Conservation (phyloP, 768 basidiomycete species). For the Galerina marginata region DNA sequence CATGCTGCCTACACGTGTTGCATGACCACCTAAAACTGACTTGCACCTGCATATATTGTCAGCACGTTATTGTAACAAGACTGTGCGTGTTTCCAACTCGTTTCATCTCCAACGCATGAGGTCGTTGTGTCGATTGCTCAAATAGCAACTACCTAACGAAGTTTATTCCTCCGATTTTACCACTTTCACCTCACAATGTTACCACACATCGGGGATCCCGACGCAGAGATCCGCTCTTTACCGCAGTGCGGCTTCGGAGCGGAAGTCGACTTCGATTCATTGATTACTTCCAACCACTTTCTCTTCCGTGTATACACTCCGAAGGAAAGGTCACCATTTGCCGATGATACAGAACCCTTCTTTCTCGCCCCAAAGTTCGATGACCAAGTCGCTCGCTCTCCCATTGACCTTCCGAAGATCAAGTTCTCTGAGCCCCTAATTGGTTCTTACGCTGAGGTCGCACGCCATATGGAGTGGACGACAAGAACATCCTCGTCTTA, state of each 20-base stretch:
- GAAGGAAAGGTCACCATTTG: constrained; percentile 58
- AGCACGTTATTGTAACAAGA: constrained; percentile 19
- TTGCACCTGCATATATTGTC: constrained; percentile 8
- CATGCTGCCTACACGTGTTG: constrained; percentile 44
- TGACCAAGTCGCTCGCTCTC: constrained; percentile 44
- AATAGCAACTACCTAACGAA: constrained; percentile 14
- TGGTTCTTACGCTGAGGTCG: constrained; percentile 67
- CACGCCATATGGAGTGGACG: constrained; percentile 78
- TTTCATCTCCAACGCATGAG: constrained; percentile 44
- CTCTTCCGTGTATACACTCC: constrained; percentile 85
- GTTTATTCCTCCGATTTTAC: constrained; percentile 7
- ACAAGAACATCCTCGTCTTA: constrained; percentile 72
- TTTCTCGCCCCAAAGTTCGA: constrained; percentile 75
- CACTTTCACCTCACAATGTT: constrained; percentile 31
- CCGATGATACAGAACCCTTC: constrained; percentile 61
- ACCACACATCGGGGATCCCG: constrained; percentile 26
- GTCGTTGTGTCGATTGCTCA: constrained; percentile 20
- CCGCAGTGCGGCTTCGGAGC: constrained; percentile 79
- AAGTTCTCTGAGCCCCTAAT: constrained; percentile 32
- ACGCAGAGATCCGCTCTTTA: constrained; percentile 39
- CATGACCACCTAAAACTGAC: constrained; percentile 11
- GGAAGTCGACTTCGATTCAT: constrained; percentile 63
- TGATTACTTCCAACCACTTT: constrained; percentile 70
- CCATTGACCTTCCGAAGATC: constrained; percentile 36
- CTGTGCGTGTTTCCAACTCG: constrained; percentile 22